These are phyloP conservation scores for Auriscalpium orientale DNA, from an alignment of 768 basidiomycete species.

Conservation along the genomic window DNA sequence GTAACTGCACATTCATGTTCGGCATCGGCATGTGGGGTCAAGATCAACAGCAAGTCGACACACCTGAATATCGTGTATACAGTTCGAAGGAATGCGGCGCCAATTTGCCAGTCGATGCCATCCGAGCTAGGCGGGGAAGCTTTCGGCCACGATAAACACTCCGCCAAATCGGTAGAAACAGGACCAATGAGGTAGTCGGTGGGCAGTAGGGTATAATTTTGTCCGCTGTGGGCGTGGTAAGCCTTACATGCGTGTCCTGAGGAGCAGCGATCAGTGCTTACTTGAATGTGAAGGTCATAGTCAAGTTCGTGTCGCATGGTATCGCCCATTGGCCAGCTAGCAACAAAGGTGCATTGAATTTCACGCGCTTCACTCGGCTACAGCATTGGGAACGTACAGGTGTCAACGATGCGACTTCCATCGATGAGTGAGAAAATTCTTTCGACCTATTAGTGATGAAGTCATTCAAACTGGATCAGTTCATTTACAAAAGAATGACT, in stretches of 20 bases:
- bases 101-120: constrained; percentile 81
- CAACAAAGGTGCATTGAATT: not conserved
- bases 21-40: not conserved
- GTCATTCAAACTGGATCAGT: too few relatives aligned
- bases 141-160: constrained; percentile 71
- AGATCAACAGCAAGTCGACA: not conserved
- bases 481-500: constrained; percentile 13
- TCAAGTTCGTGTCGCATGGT: constrained; percentile 55
- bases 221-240: constrained; percentile 23
- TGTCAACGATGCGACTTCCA: constrained; percentile 61
- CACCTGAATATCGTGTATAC: constrained; percentile 79
- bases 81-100: constrained; percentile 60
- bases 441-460: constrained; percentile 42
- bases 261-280: constrained; percentile 21
- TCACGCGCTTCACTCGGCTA: too few relatives aligned
- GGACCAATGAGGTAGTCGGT: constrained; percentile 76
- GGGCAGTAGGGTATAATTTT: constrained; percentile 58
- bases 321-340: constrained; percentile 67
- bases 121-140: constrained; percentile 59
- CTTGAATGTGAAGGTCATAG: constrained; percentile 67
- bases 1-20: constrained; percentile 50
- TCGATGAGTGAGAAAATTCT: constrained; percentile 54
- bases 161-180: constrained; percentile 48
- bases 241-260: not conserved
- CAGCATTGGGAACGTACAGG: constrained; percentile 28